Base-by-base conservation (phyloP, 495 filamentous ascomycete genomes). In the Lasiosphaeria hispida region DNA sequence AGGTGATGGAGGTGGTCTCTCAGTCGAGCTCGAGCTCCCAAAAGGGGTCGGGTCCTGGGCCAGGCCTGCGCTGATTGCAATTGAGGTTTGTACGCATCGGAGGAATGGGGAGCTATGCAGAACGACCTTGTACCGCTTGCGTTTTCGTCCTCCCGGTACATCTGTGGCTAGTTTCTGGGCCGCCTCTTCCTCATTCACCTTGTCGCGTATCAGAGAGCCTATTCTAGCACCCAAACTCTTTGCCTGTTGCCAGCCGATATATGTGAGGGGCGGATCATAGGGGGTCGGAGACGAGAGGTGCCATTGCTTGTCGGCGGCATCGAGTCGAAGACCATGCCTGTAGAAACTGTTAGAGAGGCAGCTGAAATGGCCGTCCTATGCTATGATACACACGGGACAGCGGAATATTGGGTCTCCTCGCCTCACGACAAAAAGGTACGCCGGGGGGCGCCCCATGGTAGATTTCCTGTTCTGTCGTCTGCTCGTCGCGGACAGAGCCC, bases 191-290 rank as follows among this genome's bases (percentile, higher is more conserved):
- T 74, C 68, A 18, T 67, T 65, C 17, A 75, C 71, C 42, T 72
- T 68, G 23, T 80, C 75, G 55, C 72, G 81, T 59, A 97, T 71
- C 7, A 97, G 84, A 58, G 75, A 83, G 3, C 85, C 86, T 54
- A 99, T 96, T 39, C 91, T 84, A 14, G 80, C 75, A 3, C 94
- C 94, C 2, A 97, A 76, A 8, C 83, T 84, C 58, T 87, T 86
- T 49, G 87, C 85, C 68, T 97, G 93, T 15, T 83, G 82, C 92
- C 92, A 97, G 43, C 94, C 94, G 58, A 91, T 88, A 67, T 96
- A 97, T 13, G 92, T 96, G 45, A 99, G 80, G 41, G 95, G 94
- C 42, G 94, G 89, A 59, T 99, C 93, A 76, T 97, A 97, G 5
- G 94, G 95, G 3, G 89, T 93, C 3, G 92, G 87, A 4, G 95